A percentile compares a stretch with the other conserved stretches of the same genome.
Conservation (phyloP, 805 yeast species). For the Ogataea parapolymorpha region DNA sequence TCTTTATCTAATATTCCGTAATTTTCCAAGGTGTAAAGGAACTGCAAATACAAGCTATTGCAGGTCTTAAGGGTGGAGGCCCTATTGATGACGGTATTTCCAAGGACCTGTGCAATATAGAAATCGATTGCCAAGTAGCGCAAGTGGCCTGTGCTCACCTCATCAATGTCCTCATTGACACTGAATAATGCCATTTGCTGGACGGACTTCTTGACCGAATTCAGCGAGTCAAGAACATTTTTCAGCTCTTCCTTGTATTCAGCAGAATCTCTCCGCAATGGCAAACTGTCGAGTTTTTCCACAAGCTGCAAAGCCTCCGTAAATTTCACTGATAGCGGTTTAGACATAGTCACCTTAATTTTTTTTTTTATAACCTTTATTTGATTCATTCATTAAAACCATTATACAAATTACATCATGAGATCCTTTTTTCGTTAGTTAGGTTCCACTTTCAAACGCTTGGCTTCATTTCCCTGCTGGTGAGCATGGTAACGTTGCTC, state of each 20-base stretch:
- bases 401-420: constrained; percentile 13
- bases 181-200: constrained; percentile 61
- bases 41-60: constrained; percentile 43
- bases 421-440: background rate
- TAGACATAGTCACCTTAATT: constrained; percentile 4
- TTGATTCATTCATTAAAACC: constrained; percentile 6
- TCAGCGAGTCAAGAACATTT: constrained; percentile 9
- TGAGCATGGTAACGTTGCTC: constrained; percentile 11
- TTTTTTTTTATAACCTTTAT: background rate
- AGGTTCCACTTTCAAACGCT: constrained; percentile 21
- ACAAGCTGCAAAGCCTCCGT: constrained; percentile 8
- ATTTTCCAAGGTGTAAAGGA: constrained; percentile 42
- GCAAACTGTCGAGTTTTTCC: constrained; percentile 11
- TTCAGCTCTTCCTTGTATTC: constrained; percentile 16
- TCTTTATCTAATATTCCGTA: constrained; percentile 39
- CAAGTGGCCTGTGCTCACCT: constrained; percentile 60
- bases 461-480: constrained; percentile 18
- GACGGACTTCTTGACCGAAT: constrained; percentile 33
- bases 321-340: constrained; percentile 20
- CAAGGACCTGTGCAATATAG: constrained; percentile 46
- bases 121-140: constrained; percentile 59
- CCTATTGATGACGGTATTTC: constrained; percentile 30
- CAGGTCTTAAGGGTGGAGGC: constrained; percentile 38
- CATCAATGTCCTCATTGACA: constrained; percentile 66
- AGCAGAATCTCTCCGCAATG: constrained; percentile 22